phyloP scores from a whole-genome alignment of 441 rosid species.

The Euphorbia schlechtendalii region DNA sequence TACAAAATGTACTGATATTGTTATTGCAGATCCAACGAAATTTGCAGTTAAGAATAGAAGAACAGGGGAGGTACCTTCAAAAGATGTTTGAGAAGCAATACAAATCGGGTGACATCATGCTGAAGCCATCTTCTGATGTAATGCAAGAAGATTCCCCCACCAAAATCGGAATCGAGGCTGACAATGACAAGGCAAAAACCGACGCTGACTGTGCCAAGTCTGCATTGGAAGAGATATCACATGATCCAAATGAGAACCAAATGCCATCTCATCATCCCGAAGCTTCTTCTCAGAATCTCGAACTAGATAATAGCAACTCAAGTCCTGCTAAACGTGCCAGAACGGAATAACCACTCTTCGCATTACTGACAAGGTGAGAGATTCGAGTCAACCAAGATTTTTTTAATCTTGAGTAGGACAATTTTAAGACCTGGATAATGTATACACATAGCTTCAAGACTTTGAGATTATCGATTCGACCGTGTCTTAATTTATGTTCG shows the following conservation, averaged over 20 bases:
- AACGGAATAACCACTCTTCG: constrained; percentile 29
- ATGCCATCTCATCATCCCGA: constrained; percentile 22
- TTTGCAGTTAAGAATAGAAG: constrained; percentile 86
- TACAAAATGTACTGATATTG: not conserved
- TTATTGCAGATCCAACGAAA: constrained; percentile 78
- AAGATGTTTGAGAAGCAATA: constrained; percentile 93
- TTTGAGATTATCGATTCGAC: constrained; percentile 17
- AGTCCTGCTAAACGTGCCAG: constrained; percentile 43
- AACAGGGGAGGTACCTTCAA: constrained; percentile 89
- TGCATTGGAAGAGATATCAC: constrained; percentile 24
- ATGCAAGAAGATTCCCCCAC: constrained; percentile 23
- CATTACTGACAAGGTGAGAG: constrained; percentile 14
- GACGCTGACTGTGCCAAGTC: constrained; percentile 16
- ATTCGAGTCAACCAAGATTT: constrained; percentile 14
- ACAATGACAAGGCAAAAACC: constrained; percentile 16
- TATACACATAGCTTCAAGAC: constrained; percentile 18
- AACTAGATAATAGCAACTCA: constrained; percentile 21
- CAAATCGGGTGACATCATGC: constrained; percentile 51
- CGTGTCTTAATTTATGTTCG: not conserved
- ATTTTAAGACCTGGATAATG: constrained; percentile 18
- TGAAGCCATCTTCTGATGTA: constrained; percentile 32
- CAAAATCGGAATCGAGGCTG: constrained; percentile 29
- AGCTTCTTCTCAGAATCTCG: constrained; percentile 19
- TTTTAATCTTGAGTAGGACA: constrained; percentile 16
- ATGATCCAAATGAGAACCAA: constrained; percentile 22